Evolutionary conservation across 768 basidiomycete species (phyloP).

Genomic region (Lactarius hatsudake): DNA sequence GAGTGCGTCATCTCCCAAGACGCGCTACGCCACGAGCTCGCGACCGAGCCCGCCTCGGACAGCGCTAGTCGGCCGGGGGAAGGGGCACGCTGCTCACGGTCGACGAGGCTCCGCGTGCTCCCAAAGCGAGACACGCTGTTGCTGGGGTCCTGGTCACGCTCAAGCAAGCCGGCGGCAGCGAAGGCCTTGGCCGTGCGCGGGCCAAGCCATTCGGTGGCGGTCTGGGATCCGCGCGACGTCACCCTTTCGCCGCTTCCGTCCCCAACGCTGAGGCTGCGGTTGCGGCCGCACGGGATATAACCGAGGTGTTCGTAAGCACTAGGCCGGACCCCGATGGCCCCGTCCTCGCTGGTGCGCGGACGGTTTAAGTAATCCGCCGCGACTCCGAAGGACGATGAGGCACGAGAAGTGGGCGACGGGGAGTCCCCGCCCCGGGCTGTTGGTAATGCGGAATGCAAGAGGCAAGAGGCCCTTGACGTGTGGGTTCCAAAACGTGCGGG

Average conservation of each 20-base stretch:
- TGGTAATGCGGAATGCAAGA: conserved; percentile 14
- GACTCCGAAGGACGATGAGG: conserved; percentile 33
- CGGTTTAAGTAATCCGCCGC: conserved; percentile 29
- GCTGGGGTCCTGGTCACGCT: conserved; percentile 24
- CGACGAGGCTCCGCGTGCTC: conserved; percentile 35
- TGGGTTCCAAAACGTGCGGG: conserved; percentile 20
- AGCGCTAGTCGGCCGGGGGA: conserved; percentile 42
- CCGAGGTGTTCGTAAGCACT: conserved; percentile 14
- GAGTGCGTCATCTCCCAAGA: conserved; percentile 37
- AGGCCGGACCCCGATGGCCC: conserved; percentile 13
- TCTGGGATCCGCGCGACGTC: conserved; percentile 26
- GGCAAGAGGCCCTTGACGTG: conserved; percentile 2
- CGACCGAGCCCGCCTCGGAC: conserved; percentile 27
- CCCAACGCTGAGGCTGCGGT: conserved; percentile 68
- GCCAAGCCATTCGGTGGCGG: conserved; percentile 59
- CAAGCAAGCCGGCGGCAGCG: conserved; percentile 61
- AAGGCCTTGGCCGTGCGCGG: conserved; percentile 72
- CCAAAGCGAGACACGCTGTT: conserved; percentile 30
- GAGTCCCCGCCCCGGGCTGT: no score
- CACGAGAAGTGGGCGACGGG: conserved; percentile 31
- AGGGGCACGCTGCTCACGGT: conserved; percentile 35
- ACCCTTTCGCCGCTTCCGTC: conserved; percentile 34
- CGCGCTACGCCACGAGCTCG: conserved; percentile 22
- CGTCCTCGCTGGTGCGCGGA: conserved; percentile 34
- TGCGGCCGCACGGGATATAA: conserved; percentile 41